These are phyloP conservation scores for Colletotrichum lentis DNA, from an alignment of 2,329 filamentous ascomycete species.

Conservation along the genomic window DNA sequence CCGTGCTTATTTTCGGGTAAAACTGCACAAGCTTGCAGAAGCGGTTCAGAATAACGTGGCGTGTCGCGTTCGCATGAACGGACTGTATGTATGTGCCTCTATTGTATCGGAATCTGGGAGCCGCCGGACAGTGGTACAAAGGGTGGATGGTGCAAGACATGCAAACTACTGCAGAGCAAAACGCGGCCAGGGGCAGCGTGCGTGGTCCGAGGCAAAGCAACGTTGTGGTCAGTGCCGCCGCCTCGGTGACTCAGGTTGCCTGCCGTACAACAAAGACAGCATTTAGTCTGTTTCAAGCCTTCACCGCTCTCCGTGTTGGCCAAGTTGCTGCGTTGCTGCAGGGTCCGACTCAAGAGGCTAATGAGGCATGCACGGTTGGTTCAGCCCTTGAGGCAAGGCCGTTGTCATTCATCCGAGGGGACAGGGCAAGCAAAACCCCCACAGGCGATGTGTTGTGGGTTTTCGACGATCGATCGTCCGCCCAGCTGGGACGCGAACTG, in stretches of 20 bases:
- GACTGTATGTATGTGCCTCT: neutral
- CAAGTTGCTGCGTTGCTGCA: slow-evolving; percentile 5
- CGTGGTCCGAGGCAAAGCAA: slow-evolving; percentile 16
- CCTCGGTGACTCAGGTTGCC: slow-evolving; percentile 6
- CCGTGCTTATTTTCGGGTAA: neutral
- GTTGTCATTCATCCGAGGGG: slow-evolving; percentile 6
- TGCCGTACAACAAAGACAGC: slow-evolving; percentile 27
- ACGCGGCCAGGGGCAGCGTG: slow-evolving; percentile 1
- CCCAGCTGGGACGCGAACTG: slow-evolving; percentile 2
- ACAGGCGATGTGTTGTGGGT: neutral
- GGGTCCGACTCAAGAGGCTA: slow-evolving; percentile 3
- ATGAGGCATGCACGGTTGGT: neutral
- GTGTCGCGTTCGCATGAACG: neutral
- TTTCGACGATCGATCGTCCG: slow-evolving; percentile 9
- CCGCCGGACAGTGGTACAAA: slow-evolving; percentile 15
- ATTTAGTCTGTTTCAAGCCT: slow-evolving; percentile 31
- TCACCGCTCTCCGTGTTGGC: slow-evolving; percentile 17
- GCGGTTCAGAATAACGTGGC: neutral
- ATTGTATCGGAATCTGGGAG: neutral
- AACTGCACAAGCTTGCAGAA: neutral
- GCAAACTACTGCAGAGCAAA: neutral
- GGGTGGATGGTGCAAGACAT: slow-evolving; percentile 3
- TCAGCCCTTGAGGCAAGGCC: neutral
- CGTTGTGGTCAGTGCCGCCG: slow-evolving; percentile 4
- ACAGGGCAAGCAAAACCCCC: slow-evolving; percentile 3